Percentiles rank a stretch among this genome's conserved stretches.
Evolutionary conservation across 163 green algal genomes (phyloP).

Genomic region (Coccomyxa subellipsoidea): DNA sequence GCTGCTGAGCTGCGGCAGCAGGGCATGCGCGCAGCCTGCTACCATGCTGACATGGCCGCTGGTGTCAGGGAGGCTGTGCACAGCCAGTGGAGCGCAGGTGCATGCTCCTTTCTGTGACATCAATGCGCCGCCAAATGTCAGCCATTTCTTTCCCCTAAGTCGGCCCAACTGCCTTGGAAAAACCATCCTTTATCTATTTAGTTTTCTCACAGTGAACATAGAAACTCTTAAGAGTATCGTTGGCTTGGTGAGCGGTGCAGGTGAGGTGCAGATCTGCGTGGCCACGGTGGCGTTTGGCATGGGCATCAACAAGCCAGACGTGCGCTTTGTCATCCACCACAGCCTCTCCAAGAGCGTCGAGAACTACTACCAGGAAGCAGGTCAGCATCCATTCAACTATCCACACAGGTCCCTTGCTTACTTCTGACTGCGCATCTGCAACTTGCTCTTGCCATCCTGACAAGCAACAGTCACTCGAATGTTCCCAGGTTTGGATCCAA

Average conservation of each 20-base stretch:
- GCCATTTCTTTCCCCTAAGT: too few species aligned
- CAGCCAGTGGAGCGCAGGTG: conserved; percentile 41
- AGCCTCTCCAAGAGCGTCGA: conserved; percentile 80
- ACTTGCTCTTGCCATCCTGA: too few species aligned
- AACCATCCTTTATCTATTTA: too few species aligned
- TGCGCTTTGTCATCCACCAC: conserved; percentile 83
- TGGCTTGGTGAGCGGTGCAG: conserved; percentile 6
- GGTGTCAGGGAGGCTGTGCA: conserved; percentile 35
- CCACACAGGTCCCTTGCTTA: too few species aligned
- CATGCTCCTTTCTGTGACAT: too few species aligned
- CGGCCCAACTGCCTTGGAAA: too few species aligned
- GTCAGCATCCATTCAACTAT: too few species aligned
- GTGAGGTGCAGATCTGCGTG: conserved; percentile 66
- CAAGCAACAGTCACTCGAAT: too few species aligned
- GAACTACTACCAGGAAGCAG: conserved; percentile 53
- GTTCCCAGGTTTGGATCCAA: too few species aligned
- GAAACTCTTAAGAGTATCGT: too few species aligned
- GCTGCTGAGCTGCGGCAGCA: conserved; percentile 31
- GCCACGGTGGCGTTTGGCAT: conserved; percentile 88
- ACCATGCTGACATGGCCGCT: conserved; percentile 68
- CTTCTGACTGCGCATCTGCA: too few species aligned
- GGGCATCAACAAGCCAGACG: conserved; percentile 72
- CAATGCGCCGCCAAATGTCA: too few species aligned
- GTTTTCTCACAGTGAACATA: not conserved
- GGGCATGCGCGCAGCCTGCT: conserved; percentile 45